phyloP scores from a whole-genome alignment of 176 grass and related monocot genomes.

The Triticum turgidum region DNA sequence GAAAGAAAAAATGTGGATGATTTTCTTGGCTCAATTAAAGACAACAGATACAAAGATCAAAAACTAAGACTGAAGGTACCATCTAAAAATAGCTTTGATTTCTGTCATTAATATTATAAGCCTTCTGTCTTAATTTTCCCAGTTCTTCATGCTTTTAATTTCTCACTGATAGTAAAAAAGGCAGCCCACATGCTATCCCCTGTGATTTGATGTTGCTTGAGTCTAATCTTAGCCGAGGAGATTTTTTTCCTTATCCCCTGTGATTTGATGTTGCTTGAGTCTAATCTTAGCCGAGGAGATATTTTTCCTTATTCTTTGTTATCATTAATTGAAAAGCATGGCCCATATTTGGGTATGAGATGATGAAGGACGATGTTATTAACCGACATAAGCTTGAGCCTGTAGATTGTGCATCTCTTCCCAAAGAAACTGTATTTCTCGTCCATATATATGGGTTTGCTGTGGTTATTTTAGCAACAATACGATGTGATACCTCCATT shows the following conservation, averaged over 20 bases:
- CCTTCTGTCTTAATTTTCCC: neutral
- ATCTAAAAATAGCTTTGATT: neutral
- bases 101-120: neutral
- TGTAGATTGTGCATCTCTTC: neutral
- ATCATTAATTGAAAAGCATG: constrained; percentile 5
- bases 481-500: neutral
- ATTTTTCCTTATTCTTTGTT: neutral
- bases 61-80: too few relatives aligned
- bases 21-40: too few relatives aligned
- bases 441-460: neutral
- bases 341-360: neutral
- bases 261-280: too few relatives aligned
- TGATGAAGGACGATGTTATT: neutral
- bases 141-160: neutral
- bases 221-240: neutral
- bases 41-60: too few relatives aligned
- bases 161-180: too few relatives aligned
- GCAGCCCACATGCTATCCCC: neutral
- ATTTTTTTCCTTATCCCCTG: neutral
- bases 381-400: neutral
- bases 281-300: too few relatives aligned
- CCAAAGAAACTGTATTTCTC: neutral
- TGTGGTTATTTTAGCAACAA: constrained; percentile 9
- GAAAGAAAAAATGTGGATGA: too few relatives aligned
- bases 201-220: neutral